Evolutionary conservation across 2,329 filamentous ascomycete genomes (phyloP).

Genomic region (Arthroderma sp.): DNA sequence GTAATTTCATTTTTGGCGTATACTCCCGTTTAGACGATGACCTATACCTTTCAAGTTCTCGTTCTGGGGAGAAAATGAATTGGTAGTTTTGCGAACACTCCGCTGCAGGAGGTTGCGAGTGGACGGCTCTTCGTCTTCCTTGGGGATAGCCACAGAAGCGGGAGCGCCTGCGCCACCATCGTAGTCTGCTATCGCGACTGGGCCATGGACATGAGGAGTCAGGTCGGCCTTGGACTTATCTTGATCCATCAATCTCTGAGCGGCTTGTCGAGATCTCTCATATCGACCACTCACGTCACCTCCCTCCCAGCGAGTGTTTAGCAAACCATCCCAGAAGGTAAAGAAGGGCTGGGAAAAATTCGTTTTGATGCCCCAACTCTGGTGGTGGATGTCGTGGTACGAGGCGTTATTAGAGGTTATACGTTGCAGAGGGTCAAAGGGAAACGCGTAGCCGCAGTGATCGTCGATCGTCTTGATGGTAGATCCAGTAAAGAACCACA

Average conservation of each 20-base stretch:
- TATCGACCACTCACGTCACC: conserved; percentile 48
- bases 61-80: conserved; percentile 17
- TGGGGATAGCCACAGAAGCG: conserved; percentile 10
- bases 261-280: conserved; percentile 41
- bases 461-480: conserved; percentile 96
- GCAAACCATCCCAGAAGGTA: conserved; percentile 78
- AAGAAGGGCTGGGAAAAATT: conserved; percentile 48
- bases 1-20: conserved; percentile 21
- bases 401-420: conserved; percentile 89
- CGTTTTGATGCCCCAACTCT: conserved; percentile 93
- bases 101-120: conserved; percentile 7
- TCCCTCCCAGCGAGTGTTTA: conserved; percentile 73
- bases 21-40: conserved; percentile 27
- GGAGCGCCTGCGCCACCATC: conserved; percentile 14
- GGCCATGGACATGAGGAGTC: conserved; percentile 14
- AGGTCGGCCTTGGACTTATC: conserved; percentile 25
- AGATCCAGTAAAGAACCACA: conserved; percentile 77
- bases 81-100: conserved; percentile 25
- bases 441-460: conserved; percentile 91
- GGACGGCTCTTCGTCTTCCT: conserved; percentile 11
- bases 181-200: conserved; percentile 8
- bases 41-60: conserved; percentile 24
- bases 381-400: conserved; percentile 97
- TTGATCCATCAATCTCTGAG: conserved; percentile 43
- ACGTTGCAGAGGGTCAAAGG: conserved; percentile 85